Conservation (phyloP, 108 stramenopile genomes). For the Schizochytrium sp. region DNA sequence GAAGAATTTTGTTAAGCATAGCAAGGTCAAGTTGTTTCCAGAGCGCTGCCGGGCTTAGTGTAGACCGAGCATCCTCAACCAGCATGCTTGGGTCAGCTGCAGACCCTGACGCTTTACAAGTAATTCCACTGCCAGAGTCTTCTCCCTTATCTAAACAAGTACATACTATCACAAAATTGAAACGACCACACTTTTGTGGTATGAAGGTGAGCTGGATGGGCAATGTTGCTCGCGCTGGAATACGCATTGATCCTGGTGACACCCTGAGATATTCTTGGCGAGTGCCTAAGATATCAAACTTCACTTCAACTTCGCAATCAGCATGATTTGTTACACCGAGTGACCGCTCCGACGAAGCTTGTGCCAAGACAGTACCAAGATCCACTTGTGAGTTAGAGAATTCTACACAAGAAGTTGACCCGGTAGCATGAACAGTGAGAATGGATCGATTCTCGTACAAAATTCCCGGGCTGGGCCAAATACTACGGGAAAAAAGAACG, state of each 20-base stretch:
- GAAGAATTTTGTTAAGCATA: neutral
- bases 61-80: conserved; percentile 24
- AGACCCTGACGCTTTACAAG: neutral
- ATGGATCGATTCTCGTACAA: neutral
- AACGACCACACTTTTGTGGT: conserved; percentile 18
- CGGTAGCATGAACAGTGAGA: neutral
- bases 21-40: conserved; percentile 15
- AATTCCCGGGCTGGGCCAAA: neutral
- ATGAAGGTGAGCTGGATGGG: neutral
- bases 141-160: conserved; percentile 1
- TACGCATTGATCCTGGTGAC: neutral
- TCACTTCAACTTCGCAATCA: conserved; percentile 10
- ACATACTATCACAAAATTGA: conserved; percentile 15
- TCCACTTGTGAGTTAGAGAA: neutral
- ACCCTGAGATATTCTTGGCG: neutral
- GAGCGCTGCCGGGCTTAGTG: conserved; percentile 21
- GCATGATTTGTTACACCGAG: conserved; percentile 10
- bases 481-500: conserved; percentile 6
- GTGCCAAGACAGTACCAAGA: conserved; percentile 11
- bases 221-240: neutral
- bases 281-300: neutral
- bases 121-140: neutral
- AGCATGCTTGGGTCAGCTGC: conserved; percentile 39
- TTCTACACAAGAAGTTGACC: neutral
- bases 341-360: neutral